A percentile compares a stretch with the other conserved stretches of the same genome.
Evolutionary conservation across 345 rosid genomes (phyloP).

Genomic region (Zanthoxylum bungeanum): DNA sequence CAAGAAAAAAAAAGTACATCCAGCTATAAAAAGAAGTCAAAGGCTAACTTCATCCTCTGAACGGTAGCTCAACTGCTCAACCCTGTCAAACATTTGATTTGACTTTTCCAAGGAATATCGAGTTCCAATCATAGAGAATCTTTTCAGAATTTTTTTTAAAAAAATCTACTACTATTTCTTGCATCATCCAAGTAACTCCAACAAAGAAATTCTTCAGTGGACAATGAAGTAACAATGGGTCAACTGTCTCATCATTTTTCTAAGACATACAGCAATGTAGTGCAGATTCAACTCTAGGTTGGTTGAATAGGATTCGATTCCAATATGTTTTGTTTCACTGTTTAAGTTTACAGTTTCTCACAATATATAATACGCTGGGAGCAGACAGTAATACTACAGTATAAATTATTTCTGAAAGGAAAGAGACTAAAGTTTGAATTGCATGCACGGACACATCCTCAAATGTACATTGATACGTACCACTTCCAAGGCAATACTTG

Average conservation of each 20-base stretch:
- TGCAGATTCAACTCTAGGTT: background rate
- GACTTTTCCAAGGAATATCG: background rate
- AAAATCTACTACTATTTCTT: background rate
- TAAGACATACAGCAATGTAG: background rate
- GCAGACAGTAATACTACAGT: background rate
- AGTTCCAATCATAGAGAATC: background rate
- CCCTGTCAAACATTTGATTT: background rate
- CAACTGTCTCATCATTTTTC: background rate
- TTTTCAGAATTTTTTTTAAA: too few relatives aligned
- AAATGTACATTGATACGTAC: slow-evolving; percentile 31
- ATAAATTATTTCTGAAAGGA: background rate
- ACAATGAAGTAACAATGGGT: background rate
- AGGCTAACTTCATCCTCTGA: background rate
- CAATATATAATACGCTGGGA: background rate
- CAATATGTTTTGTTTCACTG: background rate
- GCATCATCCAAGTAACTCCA: background rate
- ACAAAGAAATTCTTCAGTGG: background rate
- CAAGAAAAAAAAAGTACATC: background rate
- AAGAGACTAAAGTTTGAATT: slow-evolving; percentile 4
- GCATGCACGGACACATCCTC: slow-evolving; percentile 9
- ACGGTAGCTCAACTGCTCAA: background rate
- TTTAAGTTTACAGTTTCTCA: background rate
- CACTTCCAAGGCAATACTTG: slow-evolving; percentile 90
- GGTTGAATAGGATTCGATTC: background rate
- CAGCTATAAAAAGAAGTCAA: background rate